These are phyloP conservation scores for Mrakia blollopis DNA, from an alignment of 768 basidiomycete species.

Conservation along the genomic window DNA sequence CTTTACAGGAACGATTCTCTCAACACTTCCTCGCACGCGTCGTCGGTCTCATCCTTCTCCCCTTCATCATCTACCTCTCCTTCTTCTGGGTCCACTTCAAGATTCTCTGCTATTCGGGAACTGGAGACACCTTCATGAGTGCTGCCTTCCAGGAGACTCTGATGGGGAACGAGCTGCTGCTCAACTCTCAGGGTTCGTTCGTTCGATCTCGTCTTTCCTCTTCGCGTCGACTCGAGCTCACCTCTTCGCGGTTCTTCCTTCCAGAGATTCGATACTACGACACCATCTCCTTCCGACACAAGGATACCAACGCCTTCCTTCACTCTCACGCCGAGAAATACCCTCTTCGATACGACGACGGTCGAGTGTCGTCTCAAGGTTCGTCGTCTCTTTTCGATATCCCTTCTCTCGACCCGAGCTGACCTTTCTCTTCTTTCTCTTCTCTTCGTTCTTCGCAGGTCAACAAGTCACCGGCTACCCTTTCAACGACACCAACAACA, in stretches of 20 bases:
- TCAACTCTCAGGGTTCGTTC: constrained; percentile 78
- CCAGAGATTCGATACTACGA: constrained; percentile 92
- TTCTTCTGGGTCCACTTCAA: constrained; percentile 96
- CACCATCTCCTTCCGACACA: constrained; percentile 78
- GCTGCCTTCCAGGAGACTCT: constrained; percentile 97
- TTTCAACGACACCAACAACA: constrained; percentile 88
- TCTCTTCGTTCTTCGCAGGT: constrained; percentile 58
- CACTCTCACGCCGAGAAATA: constrained; percentile 90
- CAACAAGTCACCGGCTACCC: constrained; percentile 96
- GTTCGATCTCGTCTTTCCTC: too few relatives aligned
- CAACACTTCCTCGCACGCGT: constrained; percentile 83
- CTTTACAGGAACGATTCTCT: constrained; percentile 73
- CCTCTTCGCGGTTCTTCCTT: background rate
- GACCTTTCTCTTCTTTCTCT: background rate
- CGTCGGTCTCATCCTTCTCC: constrained; percentile 77
- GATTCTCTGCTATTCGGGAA: constrained; percentile 77
- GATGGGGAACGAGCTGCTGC: constrained; percentile 78
- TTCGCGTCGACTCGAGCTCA: background rate
- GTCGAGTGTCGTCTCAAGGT: constrained; percentile 91
- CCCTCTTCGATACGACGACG: constrained; percentile 90
- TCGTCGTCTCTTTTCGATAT: background rate
- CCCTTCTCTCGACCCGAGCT: background rate
- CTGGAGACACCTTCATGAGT: constrained; percentile 95
- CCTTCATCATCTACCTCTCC: constrained; percentile 80
- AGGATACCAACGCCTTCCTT: constrained; percentile 84